Percentiles rank a stretch among this genome's conserved stretches.
Conservation (phyloP, 306 rosid genomes). For the Trifolium pratense region DNA sequence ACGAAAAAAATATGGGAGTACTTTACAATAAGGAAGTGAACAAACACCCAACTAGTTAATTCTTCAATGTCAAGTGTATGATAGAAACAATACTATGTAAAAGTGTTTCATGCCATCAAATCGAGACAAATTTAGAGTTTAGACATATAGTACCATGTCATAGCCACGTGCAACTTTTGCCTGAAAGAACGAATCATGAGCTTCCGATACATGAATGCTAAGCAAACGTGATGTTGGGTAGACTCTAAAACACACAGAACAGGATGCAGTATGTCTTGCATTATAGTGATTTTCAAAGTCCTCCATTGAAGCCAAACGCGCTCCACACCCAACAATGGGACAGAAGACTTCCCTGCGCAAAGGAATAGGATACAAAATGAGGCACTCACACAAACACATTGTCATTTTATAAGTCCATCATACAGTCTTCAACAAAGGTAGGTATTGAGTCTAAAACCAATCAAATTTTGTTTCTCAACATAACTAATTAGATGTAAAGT, state of each 20-base stretch:
- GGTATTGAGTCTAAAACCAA: conserved; percentile 4
- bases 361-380: conserved; percentile 27
- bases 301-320: conserved; percentile 71
- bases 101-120: not conserved
- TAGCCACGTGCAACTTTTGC: conserved; percentile 92
- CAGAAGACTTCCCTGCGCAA: conserved; percentile 69
- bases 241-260: conserved; percentile 89
- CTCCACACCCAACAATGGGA: conserved; percentile 86
- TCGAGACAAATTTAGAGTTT: conserved; percentile 18
- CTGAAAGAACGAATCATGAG: conserved; percentile 89
- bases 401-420: not conserved
- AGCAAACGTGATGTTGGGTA: conserved; percentile 81
- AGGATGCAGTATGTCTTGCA: conserved; percentile 84
- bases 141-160: conserved; percentile 61
- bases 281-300: conserved; percentile 89
- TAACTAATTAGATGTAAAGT: not conserved
- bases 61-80: not conserved
- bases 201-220: conserved; percentile 87
- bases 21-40: not conserved
- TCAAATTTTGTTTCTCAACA: not conserved
- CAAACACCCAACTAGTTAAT: too few species aligned
- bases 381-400: conserved; percentile 4
- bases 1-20: not conserved
- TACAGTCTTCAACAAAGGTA: conserved; percentile 20
- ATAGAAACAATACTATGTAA: not conserved